A percentile compares a stretch with the other conserved stretches of the same genome.
phyloP scores from a whole-genome alignment of 768 basidiomycete species.

The Goffeauzyma gilvescens region DNA sequence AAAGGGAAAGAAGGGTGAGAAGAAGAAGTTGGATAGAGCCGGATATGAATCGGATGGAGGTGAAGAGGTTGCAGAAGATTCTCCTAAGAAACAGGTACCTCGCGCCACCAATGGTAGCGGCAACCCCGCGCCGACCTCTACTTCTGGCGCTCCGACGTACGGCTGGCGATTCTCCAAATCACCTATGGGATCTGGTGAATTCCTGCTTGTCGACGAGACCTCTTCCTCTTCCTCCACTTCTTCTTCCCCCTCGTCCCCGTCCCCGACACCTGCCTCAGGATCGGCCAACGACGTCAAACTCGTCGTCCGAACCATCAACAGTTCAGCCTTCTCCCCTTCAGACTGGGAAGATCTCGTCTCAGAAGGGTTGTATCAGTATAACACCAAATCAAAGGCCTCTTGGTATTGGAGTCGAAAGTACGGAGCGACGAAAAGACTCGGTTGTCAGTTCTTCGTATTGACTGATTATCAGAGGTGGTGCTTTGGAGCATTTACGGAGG shows the following conservation, averaged over 20 bases:
- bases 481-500: constrained; percentile 29
- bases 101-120: no score
- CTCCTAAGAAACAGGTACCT: background rate
- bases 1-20: background rate
- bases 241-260: no score
- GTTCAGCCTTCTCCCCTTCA: constrained; percentile 22
- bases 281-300: constrained; percentile 19
- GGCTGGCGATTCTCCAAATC: constrained; percentile 28
- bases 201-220: constrained; percentile 23
- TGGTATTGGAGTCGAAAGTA: constrained; percentile 33
- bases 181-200: constrained; percentile 30
- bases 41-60: constrained; percentile 8
- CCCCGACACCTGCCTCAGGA: no score
- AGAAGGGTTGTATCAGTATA: constrained; percentile 29
- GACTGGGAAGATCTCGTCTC: constrained; percentile 32
- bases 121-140: no score
- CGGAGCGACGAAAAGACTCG: constrained; percentile 23
- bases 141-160: constrained; percentile 13
- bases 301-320: constrained; percentile 31
- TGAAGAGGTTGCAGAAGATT: constrained; percentile 5
- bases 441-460: constrained; percentile 27
- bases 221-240: no score
- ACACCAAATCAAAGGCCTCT: constrained; percentile 31
- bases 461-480: constrained; percentile 32
- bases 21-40: constrained; percentile 6